Base-by-base conservation (phyloP, 148 eudicot genomes). In the Cornus kousa region DNA sequence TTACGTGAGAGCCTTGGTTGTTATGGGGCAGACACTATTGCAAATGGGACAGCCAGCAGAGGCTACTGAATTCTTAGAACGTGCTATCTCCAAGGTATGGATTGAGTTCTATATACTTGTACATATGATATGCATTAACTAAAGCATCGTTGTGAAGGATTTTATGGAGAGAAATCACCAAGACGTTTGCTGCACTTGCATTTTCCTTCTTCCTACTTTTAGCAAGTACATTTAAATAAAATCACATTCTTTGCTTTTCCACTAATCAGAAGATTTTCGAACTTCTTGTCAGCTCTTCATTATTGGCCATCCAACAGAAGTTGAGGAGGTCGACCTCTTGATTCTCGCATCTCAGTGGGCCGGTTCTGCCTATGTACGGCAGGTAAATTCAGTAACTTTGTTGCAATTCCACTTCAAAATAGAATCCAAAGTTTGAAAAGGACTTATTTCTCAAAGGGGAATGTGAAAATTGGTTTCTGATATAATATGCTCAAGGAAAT, bases 271-370 rank as follows among this genome's bases (percentile, higher is more conserved):
- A 10, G 37, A 7, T 67, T 57, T 37, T 78, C 11, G 67, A 39
- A 70, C n/a, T 48, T 28, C 33, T 48, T 9, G 13, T 71, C 79
- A 94, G 95, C 85, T 90, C 72, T 80, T 83, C 71, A 70, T 77
- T 16, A 77, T 73, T 82, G 93, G 84, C 78, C 74, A 80, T 79
- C 90, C 88, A 64, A 84, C 82, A 43, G 87, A 88, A 73, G 85
- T 71, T 72, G 93, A 91, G 82, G 89, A 88, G 68, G 71, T 87
- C 65, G 89, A 92, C 86, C 85, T 86, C 75, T 86, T 90, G 80
- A 93, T 96, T 84, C 85, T 85, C 64, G 91, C 98, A 80, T 92
- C 95, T 64, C 78, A 75, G 32, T 86, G 85, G 87, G 90, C 94
- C 67, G 97, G 95, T 79, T 80, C 82, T 80, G 91, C 95, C 65